Conservation (phyloP, 2,329 filamentous ascomycete species). For the Nectriaceae sp. region DNA sequence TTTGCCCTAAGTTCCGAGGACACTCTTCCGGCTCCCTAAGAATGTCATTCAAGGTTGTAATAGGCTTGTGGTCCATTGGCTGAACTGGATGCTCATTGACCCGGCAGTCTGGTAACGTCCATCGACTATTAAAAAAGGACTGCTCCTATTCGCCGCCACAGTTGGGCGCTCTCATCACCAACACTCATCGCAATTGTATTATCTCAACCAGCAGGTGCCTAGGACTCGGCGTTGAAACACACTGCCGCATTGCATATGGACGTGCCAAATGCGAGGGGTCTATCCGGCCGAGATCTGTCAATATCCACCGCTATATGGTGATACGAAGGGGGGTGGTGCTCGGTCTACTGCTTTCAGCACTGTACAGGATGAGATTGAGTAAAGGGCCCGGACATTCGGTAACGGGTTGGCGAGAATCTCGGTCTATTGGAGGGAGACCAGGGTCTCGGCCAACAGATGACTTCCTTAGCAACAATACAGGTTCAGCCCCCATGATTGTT, state of each 20-base stretch:
- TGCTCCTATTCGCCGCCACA: slow-evolving; percentile 1
- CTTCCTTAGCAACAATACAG: too few relatives aligned
- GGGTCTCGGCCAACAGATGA: too few relatives aligned
- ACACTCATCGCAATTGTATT: slow-evolving; percentile 12
- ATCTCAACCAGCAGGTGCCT: too few relatives aligned
- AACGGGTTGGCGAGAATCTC: background rate
- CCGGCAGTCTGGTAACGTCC: background rate
- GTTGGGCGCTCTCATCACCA: slow-evolving; percentile 2
- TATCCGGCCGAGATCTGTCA: too few relatives aligned
- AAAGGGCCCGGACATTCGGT: background rate
- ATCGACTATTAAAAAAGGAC: background rate
- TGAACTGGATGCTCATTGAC: background rate
- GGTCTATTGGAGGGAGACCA: too few relatives aligned
- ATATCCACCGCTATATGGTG: too few relatives aligned
- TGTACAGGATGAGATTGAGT: background rate
- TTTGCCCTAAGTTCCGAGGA: background rate
- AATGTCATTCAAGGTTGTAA: background rate
- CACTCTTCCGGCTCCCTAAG: background rate
- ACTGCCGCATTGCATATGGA: background rate
- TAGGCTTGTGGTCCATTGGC: too few relatives aligned
- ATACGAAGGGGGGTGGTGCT: too few relatives aligned
- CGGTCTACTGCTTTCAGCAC: too few relatives aligned
- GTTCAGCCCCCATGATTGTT: too few relatives aligned
- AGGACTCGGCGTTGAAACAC: background rate
- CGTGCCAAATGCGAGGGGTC: too few relatives aligned